Base-by-base conservation (phyloP, 164 flowering plant species). In the Platanus orientalis region DNA sequence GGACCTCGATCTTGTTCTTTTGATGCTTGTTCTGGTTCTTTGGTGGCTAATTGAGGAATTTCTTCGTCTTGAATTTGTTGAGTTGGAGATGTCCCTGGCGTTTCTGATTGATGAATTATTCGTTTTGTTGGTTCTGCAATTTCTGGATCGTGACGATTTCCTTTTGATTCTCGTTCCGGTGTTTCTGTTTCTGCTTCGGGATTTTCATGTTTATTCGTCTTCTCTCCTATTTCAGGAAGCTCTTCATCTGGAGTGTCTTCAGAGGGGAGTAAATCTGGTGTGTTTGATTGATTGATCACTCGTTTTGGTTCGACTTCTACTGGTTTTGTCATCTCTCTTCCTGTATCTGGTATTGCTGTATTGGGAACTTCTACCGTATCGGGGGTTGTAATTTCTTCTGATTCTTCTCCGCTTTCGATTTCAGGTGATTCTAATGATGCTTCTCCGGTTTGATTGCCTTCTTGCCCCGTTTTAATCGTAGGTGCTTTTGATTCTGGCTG, bases 401-500 rank as follows among this genome's bases (percentile, higher is more conserved):
- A 12, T 57, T 51, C 40, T 27, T 40, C 20, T 58, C 4, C 14
- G 7, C 28, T n/a, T 34, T 16, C 51, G 12, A 42, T 19, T 42
- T 60, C 36, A 32, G 60, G 36, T 11, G 13, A 4, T 23, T 25
- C 25, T 10, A 26, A 2, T 17, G 34, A 20, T 6, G 52, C 17
- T 29, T 64, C 61, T 36, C 36, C 58, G 12, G 51, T 28, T 54
- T 5, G 16, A 26, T 61, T 28, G 6, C 50, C 25, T 5, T 29
- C 21, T 55, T 27, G 13, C 51, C 42, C 12, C 23, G 11, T 48
- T 20, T 51, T 16, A 24, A 26, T 36, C 20, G 21, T 19, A 12
- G 40, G 63, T 58, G 36, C 47, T 57, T 65, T 58, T 53, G 48
- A 5, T 50, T 71, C 51, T 34, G 6, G 23, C 36, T 56, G 52